Conservation (phyloP, 2,329 filamentous ascomycete genomes). For the Paraconiothyrium sp. region DNA sequence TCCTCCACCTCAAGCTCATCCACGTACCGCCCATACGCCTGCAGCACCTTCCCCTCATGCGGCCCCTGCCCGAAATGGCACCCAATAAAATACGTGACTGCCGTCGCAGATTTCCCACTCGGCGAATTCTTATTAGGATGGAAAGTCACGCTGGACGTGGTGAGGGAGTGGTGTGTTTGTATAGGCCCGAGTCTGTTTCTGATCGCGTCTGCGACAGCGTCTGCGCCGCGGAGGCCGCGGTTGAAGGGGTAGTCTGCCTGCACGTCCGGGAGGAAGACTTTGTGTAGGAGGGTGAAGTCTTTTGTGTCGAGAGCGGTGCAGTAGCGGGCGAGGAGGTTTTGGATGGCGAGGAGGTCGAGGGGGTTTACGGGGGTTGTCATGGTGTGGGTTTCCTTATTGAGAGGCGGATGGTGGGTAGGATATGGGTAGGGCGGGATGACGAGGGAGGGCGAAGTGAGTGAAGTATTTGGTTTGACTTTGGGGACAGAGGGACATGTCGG, state of each 20-base stretch:
- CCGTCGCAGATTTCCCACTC: conserved; percentile 41
- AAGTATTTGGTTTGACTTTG: background rate
- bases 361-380: conserved; percentile 23
- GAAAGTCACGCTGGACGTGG: conserved; percentile 32
- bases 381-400: background rate
- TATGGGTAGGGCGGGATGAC: background rate
- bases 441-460: background rate
- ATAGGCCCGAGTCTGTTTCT: conserved; percentile 51
- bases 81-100: conserved; percentile 54
- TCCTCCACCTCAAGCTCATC: conserved; percentile 44
- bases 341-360: conserved; percentile 50
- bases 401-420: background rate
- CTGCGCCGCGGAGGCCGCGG: conserved; percentile 43
- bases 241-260: conserved; percentile 53
- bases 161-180: conserved; percentile 55
- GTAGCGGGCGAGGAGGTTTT: conserved; percentile 54
- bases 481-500: background rate
- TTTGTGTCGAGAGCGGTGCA: conserved; percentile 57
- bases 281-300: conserved; percentile 47
- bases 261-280: conserved; percentile 54
- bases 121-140: too few relatives aligned
- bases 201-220: conserved; percentile 46
- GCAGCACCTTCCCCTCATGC: conserved; percentile 52
- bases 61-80: conserved; percentile 55
- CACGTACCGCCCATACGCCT: conserved; percentile 54